Conservation (phyloP, 306 rosid genomes). For the Dryas drummondii region DNA sequence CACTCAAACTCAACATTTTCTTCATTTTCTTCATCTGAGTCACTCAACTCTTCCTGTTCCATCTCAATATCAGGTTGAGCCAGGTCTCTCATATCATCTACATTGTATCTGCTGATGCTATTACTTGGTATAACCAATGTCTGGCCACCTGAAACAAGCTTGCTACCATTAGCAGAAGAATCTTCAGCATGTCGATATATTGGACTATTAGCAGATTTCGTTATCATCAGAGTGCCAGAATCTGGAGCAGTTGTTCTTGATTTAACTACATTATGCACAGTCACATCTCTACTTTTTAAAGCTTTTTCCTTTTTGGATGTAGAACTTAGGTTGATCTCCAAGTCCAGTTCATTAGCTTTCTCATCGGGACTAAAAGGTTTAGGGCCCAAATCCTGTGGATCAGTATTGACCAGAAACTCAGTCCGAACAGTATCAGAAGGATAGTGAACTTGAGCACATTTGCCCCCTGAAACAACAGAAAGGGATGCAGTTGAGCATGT, state of each 20-base stretch:
- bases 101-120: constrained; percentile 40
- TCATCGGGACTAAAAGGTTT: constrained; percentile 34
- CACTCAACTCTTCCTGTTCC: constrained; percentile 96
- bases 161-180: constrained; percentile 30
- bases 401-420: constrained; percentile 29
- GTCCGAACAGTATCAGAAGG: constrained; percentile 40
- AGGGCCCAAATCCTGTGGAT: constrained; percentile 32
- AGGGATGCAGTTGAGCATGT: constrained; percentile 22
- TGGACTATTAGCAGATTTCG: constrained; percentile 31
- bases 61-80: constrained; percentile 83
- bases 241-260: constrained; percentile 28
- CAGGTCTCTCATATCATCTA: constrained; percentile 59
- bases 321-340: constrained; percentile 79
- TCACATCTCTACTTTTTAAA: constrained; percentile 34
- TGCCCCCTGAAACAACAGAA: constrained; percentile 28
- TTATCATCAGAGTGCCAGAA: constrained; percentile 29
- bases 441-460: constrained; percentile 28
- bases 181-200: constrained; percentile 36
- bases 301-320: constrained; percentile 49
- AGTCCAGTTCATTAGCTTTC: constrained; percentile 67
- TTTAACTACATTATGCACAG: constrained; percentile 33
- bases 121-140: constrained; percentile 34
- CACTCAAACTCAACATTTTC: constrained; percentile 95
- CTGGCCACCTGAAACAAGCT: constrained; percentile 41
- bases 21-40: constrained; percentile 88